A percentile compares a stretch with the other conserved stretches of the same genome.
phyloP scores from a whole-genome alignment of 148 eudicot species.

The Mesembryanthemum crystallinum region DNA sequence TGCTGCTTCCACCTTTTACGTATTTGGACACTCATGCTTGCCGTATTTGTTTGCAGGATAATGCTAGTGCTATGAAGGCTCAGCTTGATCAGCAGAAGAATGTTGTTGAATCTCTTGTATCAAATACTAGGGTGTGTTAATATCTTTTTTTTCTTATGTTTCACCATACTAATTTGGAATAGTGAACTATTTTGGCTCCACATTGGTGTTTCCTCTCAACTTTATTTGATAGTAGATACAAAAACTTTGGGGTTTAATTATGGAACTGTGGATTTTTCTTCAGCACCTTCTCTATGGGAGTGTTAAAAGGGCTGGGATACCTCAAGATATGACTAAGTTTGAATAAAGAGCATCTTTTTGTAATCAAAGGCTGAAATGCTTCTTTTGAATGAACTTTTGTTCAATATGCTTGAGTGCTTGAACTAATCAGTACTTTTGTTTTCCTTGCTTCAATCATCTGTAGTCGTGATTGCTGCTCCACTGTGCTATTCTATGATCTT shows the following conservation, averaged over 20 bases:
- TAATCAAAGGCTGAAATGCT: neutral
- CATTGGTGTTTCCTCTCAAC: neutral
- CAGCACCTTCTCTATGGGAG: slow-evolving; percentile 3
- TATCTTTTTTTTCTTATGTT: neutral
- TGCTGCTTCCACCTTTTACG: neutral
- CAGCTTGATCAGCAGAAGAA: slow-evolving; percentile 95
- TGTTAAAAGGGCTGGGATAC: neutral
- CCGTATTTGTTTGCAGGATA: slow-evolving; percentile 54
- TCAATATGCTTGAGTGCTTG: too few species aligned
- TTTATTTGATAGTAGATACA: neutral
- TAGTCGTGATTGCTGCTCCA: neutral
- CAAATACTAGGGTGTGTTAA: slow-evolving; percentile 82
- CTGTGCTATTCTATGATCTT: neutral
- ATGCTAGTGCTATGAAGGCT: slow-evolving; percentile 74
- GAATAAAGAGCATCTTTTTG: neutral
- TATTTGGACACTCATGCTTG: slow-evolving; percentile 3
- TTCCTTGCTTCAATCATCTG: too few species aligned
- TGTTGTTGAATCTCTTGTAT: slow-evolving; percentile 85
- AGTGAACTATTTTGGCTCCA: neutral
- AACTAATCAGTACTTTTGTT: too few species aligned
- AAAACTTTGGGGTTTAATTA: neutral
- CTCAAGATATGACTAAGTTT: neutral
- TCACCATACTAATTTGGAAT: neutral
- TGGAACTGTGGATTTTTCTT: neutral
- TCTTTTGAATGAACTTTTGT: neutral